These are phyloP conservation scores for Hibiscus trionum DNA, from an alignment of 345 rosid genomes.

Conservation along the genomic window DNA sequence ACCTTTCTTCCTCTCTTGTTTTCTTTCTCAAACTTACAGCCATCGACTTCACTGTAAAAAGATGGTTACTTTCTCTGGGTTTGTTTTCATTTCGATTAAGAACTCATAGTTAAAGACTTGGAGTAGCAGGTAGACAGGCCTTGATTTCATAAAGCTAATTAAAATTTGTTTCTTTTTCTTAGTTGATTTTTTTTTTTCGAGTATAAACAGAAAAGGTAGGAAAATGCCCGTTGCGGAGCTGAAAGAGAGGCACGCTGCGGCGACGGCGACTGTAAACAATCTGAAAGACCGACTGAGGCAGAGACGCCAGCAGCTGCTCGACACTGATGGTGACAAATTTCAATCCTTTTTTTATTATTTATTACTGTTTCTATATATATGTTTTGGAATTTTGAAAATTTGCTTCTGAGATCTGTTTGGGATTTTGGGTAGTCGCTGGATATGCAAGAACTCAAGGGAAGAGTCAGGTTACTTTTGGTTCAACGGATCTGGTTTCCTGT, in stretches of 20 bases:
- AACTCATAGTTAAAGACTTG: not conserved
- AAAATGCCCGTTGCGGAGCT: constrained; percentile 81
- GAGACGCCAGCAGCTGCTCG: constrained; percentile 52
- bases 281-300: constrained; percentile 71
- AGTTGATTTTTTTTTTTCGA: not conserved
- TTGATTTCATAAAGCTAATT: constrained; percentile 8
- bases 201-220: constrained; percentile 12
- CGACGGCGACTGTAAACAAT: constrained; percentile 52
- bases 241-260: constrained; percentile 74
- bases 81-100: constrained; percentile 9
- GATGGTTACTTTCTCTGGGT: constrained; percentile 3
- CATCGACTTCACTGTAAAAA: not conserved
- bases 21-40: not conserved
- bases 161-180: constrained; percentile 2
- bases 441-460: constrained; percentile 59
- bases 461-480: constrained; percentile 63
- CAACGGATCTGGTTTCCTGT: constrained; percentile 94
- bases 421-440: constrained; percentile 48
- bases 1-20: not conserved
- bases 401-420: constrained; percentile 19
- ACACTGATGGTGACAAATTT: not conserved
- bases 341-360: not conserved
- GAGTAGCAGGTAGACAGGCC: not conserved
- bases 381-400: constrained; percentile 1
- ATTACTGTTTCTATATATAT: not conserved